Percentiles rank a stretch among this genome's conserved stretches.
Conservation (phyloP, 371 early-diverging fungal genomes). For the Umbelopsis sp. region DNA sequence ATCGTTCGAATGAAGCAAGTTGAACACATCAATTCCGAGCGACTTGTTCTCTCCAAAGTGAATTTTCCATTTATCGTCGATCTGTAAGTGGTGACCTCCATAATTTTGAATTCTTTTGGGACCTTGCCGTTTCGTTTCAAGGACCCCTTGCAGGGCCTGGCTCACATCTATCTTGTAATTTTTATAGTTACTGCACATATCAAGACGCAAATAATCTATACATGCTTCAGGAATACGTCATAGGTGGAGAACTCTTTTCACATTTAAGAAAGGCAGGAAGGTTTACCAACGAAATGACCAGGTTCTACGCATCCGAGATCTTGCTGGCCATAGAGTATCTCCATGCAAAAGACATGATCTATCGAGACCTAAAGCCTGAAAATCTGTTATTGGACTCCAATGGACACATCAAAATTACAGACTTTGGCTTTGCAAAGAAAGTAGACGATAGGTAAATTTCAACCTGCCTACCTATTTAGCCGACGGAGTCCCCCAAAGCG, state of each 20-base stretch:
- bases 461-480: neutral
- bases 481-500: neutral
- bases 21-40: constrained; percentile 97
- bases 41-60: constrained; percentile 85
- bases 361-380: constrained; percentile 96
- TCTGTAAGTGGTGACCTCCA: constrained; percentile 53
- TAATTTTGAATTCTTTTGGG: neutral
- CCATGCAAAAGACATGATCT: constrained; percentile 91
- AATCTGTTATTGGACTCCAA: constrained; percentile 87
- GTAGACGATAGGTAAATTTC: constrained; percentile 55
- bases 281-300: constrained; percentile 88
- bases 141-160: too few species aligned
- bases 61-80: constrained; percentile 96
- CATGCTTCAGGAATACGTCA: constrained; percentile 97
- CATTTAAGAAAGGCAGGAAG: constrained; percentile 90
- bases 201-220: constrained; percentile 89
- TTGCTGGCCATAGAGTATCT: constrained; percentile 88
- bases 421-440: constrained; percentile 98
- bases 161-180: neutral
- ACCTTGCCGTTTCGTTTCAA: neutral
- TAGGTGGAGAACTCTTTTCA: constrained; percentile 96
- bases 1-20: constrained; percentile 94
- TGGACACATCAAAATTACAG: constrained; percentile 98
- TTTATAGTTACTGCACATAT: constrained; percentile 79
- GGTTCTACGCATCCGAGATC: constrained; percentile 83